Conservation (phyloP, 306 rosid species). For the Comarum palustre region DNA sequence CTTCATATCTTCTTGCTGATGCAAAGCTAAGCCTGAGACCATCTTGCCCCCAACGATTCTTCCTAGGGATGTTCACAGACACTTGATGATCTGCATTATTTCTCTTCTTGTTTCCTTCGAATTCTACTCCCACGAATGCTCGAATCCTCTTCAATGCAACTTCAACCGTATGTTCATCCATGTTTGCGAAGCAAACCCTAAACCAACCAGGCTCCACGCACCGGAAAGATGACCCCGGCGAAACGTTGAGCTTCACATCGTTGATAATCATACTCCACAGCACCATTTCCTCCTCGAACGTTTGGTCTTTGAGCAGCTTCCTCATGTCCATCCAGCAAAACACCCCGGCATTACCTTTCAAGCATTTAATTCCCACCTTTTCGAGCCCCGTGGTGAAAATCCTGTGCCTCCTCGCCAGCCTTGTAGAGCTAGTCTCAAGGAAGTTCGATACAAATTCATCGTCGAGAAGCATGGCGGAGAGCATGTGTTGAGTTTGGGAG, state of each 20-base stretch:
- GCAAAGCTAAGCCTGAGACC: constrained; percentile 57
- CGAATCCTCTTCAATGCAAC: constrained; percentile 62
- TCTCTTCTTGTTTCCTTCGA: constrained; percentile 17
- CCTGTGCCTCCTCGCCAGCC: constrained; percentile 42
- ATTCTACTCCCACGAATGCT: constrained; percentile 35
- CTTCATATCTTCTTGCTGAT: constrained; percentile 43
- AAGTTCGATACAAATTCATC: constrained; percentile 44
- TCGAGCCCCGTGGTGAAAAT: constrained; percentile 50
- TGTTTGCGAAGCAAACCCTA: constrained; percentile 89
- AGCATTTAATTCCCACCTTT: constrained; percentile 51
- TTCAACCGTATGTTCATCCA: constrained; percentile 64
- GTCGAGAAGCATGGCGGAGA: constrained; percentile 66
- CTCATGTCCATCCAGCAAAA: constrained; percentile 84
- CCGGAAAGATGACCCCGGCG: constrained; percentile 80
- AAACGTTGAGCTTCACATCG: constrained; percentile 83
- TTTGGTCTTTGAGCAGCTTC: constrained; percentile 46
- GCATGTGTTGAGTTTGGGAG: constrained; percentile 66
- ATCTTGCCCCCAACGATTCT: constrained; percentile 30
- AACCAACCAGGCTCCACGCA: constrained; percentile 88
- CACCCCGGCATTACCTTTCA: constrained; percentile 72
- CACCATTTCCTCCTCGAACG: constrained; percentile 57
- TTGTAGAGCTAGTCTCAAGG: constrained; percentile 48
- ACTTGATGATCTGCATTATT: background rate
- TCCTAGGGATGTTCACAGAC: constrained; percentile 3
- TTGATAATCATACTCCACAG: constrained; percentile 63